Conservation (phyloP, 768 basidiomycete genomes). For the Leucosporidium creatinivorum region DNA sequence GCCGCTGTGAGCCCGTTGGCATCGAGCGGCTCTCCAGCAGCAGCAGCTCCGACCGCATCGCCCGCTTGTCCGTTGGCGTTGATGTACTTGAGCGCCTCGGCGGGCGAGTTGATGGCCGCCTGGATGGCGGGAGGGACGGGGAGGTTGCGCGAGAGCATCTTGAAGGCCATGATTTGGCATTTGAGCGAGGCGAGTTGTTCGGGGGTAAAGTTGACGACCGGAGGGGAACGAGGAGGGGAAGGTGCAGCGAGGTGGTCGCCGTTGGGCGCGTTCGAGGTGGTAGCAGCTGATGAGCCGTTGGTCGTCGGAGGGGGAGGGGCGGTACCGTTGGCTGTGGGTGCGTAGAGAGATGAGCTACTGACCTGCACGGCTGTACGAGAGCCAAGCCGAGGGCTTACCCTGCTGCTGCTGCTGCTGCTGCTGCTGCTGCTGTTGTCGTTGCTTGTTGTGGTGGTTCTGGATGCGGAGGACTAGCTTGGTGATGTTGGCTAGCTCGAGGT, state of each 20-base stretch:
- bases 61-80: neutral
- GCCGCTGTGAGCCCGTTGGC: neutral
- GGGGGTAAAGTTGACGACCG: conserved; percentile 59
- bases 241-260: conserved; percentile 41
- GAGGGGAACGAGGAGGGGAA: conserved; percentile 51
- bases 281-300: neutral
- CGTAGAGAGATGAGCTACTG: neutral
- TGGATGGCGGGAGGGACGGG: conserved; percentile 34
- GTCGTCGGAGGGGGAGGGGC: neutral
- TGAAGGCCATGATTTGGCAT: conserved; percentile 36
- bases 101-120: conserved; percentile 23
- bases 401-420: conserved; percentile 14
- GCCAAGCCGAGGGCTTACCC: conserved; percentile 14
- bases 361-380: too few species aligned
- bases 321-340: neutral
- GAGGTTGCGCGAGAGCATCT: conserved; percentile 35
- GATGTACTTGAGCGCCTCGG: conserved; percentile 23
- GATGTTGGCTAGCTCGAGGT: conserved; percentile 47
- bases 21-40: neutral
- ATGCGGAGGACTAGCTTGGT: conserved; percentile 44
- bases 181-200: conserved; percentile 54
- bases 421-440: neutral
- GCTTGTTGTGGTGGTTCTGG: conserved; percentile 15
- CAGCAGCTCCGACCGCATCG: neutral
- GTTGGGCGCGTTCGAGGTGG: neutral